Evolutionary conservation across 2,329 filamentous ascomycete species (phyloP), one percentile per base, ranked within the genome.

Genomic region (Endocalyx cinctus): DNA sequence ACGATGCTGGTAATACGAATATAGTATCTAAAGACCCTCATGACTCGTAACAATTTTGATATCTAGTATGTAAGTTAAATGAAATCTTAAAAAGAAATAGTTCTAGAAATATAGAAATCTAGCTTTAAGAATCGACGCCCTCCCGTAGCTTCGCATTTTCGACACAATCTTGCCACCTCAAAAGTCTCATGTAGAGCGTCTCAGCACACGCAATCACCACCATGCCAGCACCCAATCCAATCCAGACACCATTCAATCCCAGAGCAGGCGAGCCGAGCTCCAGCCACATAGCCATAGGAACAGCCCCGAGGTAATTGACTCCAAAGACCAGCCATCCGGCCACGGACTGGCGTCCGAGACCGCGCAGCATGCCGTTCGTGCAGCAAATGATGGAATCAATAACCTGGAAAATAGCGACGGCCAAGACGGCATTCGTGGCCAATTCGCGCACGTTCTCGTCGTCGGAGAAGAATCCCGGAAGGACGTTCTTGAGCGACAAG

Each of bases 271-370:
- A 32, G 2, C 60, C 59, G 4, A 64, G 34, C 36, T 61, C 60
- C 10, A 63, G 45, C 59, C 59, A 64, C 6, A 62, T 51, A 2
- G 62, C 58, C 17, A 62, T 20, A 0, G 62, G 62, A 5, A 65
- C 58, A 1, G 60, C 59, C 10, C 39, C 55, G n/a, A 57, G 37
- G 38, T 64, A 65, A 33, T 64, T 62, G 16, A 62, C 50, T 2
- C 37, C 39, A 3, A 61, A 54, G 1, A 60, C 59, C 4, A 62
- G 48, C 41, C 51, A 60, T 4, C 58, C 62, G 5, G 59, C 61
- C 3, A 62, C 38, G 8, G 50, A 52, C 34, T 64, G 62, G n/a
- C 53, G 51, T 1, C 60, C 62, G 5, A 65, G 52, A 11, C 62
- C 62, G 5, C 62, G 55, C 13, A 65, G 50, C 38, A 63, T 43